phyloP scores from a whole-genome alignment of 1,139 yeast species.

The Candida labiduridarum region DNA sequence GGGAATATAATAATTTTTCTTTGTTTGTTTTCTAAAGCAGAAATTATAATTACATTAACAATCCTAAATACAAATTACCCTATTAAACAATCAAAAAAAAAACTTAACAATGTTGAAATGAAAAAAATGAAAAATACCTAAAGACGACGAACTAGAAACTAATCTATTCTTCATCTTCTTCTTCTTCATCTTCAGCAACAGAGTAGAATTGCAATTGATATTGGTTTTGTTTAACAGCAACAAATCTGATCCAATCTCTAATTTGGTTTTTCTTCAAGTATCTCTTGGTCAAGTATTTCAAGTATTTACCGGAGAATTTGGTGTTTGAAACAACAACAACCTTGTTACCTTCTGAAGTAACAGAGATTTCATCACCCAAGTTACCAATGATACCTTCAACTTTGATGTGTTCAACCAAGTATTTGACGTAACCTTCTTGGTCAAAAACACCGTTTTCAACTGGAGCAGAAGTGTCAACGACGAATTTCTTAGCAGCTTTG shows the following conservation, averaged over 20 bases:
- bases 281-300: slow-evolving; percentile 98
- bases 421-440: slow-evolving; percentile 97
- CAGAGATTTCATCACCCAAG: slow-evolving; percentile 94
- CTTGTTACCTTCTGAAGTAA: slow-evolving; percentile 81
- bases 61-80: slow-evolving; percentile 3
- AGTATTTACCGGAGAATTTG: slow-evolving; percentile 99
- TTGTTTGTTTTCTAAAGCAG: slow-evolving; percentile 1
- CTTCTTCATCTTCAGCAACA: slow-evolving; percentile 94
- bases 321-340: slow-evolving; percentile 88
- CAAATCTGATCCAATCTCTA: slow-evolving; percentile 99
- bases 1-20: not conserved
- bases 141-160: slow-evolving; percentile 3
- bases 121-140: not conserved
- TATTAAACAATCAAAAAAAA: slow-evolving; percentile 1
- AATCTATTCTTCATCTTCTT: slow-evolving; percentile 80
- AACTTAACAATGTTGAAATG: not conserved
- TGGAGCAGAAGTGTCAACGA: slow-evolving; percentile 97
- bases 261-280: slow-evolving; percentile 99
- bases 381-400: slow-evolving; percentile 95
- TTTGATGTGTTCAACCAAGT: slow-evolving; percentile 98
- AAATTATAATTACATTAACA: slow-evolving; percentile 3
- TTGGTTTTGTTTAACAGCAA: slow-evolving; percentile 92
- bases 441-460: slow-evolving; percentile 97
- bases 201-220: slow-evolving; percentile 99
- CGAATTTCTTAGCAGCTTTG: slow-evolving; percentile 83